Evolutionary conservation across 2,329 filamentous ascomycete species (phyloP), one percentile per base, ranked within the genome.

Genomic region (Fusarium pininemorale): DNA sequence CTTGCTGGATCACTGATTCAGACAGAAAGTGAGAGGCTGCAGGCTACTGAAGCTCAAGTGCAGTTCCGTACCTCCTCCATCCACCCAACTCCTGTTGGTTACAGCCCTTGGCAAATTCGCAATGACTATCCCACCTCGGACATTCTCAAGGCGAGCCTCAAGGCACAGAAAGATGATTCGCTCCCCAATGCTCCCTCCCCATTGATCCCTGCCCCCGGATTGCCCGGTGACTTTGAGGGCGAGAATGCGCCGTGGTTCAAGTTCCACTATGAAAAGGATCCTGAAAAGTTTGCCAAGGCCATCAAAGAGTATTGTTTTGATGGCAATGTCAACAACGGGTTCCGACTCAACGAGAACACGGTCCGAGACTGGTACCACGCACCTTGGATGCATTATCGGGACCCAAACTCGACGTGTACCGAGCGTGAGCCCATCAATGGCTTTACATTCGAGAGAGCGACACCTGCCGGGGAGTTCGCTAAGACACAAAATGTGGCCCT

Each of bases 361-460:
- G 24, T 63, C 3, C 51, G 59, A 28, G 35, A 42, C 16, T 63
- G 59, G 59, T 63, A 63, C 10, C 51, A 63, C 11, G 51, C 59
- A 7, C 59, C 51, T 4, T 58, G 59, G 59, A 63, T 63, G 59
- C 51, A 63, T 20, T 63, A 63, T 28, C 51, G 59, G 6, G 59
- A 32, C 14, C 39, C 59, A 3, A 32, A 58, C 3, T 37, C 39
- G 0, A 26, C 0, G 3, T 37, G 51, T 10, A 63, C 41, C 2
- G 51, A 63, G 12, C 51, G 51, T 11, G 59, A 63, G 1, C 59
- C 51, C 9, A 56, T 63, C 7, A 57, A 47, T 30, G 59, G 59
- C 7, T 63, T 63, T 10, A 63, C 51, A 0, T 58, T 58, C 9
- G 59, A 63, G 41, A 38, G 59, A 30, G 51, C 54, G 24, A 58